Evolutionary conservation across 495 filamentous ascomycete genomes (phyloP).

Genomic region (Trypethelium eluteriae): DNA sequence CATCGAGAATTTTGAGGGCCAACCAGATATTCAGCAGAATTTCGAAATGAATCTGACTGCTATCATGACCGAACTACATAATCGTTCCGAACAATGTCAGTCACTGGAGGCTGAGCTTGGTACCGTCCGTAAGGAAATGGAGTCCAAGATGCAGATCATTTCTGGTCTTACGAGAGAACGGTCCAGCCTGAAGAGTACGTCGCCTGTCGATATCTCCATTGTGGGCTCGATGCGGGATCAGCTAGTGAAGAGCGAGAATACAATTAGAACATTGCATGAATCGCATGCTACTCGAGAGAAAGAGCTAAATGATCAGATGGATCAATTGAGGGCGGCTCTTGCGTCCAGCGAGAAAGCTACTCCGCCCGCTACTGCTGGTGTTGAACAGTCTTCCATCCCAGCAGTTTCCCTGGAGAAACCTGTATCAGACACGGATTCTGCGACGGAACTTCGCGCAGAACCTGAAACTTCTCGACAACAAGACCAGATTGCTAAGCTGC

Average conservation of each 20-base stretch:
- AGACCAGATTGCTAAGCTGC: constrained; percentile 61
- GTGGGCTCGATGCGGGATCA: constrained; percentile 84
- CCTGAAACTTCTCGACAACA: constrained; percentile 43
- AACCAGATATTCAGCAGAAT: constrained; percentile 79
- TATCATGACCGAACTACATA: constrained; percentile 86
- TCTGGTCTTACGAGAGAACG: constrained; percentile 87
- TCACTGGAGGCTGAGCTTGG: constrained; percentile 80
- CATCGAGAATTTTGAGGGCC: constrained; percentile 68
- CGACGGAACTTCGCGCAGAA: constrained; percentile 29
- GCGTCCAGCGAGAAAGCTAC: constrained; percentile 14
- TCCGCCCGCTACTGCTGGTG: constrained; percentile 17
- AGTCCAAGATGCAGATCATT: constrained; percentile 88
- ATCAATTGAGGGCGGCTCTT: constrained; percentile 51
- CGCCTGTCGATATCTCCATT: constrained; percentile 86
- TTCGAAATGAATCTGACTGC: constrained; percentile 88
- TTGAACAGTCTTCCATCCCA: constrained; percentile 23
- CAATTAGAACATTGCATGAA: constrained; percentile 67
- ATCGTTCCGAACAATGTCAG: constrained; percentile 78
- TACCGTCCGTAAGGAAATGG: constrained; percentile 87
- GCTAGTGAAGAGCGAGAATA: constrained; percentile 72
- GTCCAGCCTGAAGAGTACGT: constrained; percentile 71
- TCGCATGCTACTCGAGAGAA: constrained; percentile 63
- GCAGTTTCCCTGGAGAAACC: constrained; percentile 27
- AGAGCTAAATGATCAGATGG: constrained; percentile 61
- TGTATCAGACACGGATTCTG: constrained; percentile 17